Evolutionary conservation across 805 yeast genomes (phyloP), one percentile per base, ranked within the genome.

Genomic region (Candida pseudoglaebosa): DNA sequence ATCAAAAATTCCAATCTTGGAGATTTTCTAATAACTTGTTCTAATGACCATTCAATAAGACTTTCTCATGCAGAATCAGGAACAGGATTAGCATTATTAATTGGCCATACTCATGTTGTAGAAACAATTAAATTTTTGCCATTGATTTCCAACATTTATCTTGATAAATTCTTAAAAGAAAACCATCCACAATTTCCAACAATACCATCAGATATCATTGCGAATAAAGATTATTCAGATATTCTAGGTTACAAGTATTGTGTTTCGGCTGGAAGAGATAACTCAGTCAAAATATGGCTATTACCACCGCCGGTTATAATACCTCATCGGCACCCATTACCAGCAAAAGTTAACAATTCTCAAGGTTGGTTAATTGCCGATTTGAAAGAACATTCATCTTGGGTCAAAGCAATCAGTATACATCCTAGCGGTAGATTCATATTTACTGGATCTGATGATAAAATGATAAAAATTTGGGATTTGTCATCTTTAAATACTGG

Each of bases 101-200:
- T 80, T 15, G 95, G 95, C 0, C 96, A 90, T 60, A 71, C 73
- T 12, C 95, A 87, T 61, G 96, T 88, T 10, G 73, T 90, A 9
- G 97, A 90, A 54, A 73, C 77, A 28, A 81, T 77, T 7, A 71
- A 71, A 30, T 79, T 88, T 45, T 71, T 89, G 13, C 95, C 95
- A 0, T 45, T 53, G 30, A 44, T 58, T 0, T 62, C 81, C 4
- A 72, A 76, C 50, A 46, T 50, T 20, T 67, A 65, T 42, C 52
- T 86, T 17, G 83, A 80, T 50, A 62, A 61, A 37, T 56, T 68
- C 36, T 59, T 70, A 10, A 62, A 46, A 15, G 55, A 59, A 19
- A 59, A 62, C 43, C 34, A 46, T 52, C 46, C 53, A 45, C 43
- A 62, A 42, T 57, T 59, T 44, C 54, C 69, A 44, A 32, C 57